Base-by-base conservation (phyloP, 495 filamentous ascomycete species). In the Trichoderma reesei region DNA sequence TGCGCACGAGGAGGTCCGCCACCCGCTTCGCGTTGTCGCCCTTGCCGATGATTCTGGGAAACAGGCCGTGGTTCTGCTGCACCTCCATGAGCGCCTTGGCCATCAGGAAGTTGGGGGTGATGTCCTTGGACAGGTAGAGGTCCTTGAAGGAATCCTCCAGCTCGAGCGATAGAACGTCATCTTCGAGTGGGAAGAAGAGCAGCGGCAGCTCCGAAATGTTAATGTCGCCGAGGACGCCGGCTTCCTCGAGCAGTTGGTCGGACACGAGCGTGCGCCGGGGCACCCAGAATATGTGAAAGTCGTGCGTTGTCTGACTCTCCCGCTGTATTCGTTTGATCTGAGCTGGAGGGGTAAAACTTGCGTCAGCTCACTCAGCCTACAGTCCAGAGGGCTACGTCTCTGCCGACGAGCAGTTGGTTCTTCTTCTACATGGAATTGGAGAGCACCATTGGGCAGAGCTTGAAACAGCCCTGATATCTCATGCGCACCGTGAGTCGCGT, bases 1-100 rank as follows among this genome's bases (percentile, higher is more conserved):
- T 97, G 39, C 92, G 89, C 41, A 89, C 76, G n/a, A 99, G 79
- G 13, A 97, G 81, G 69, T 97, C 92, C 61, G 91, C 90, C 0
- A 99, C 82, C 41, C 87, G 85, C 65, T 91, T 89, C 20, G 92
- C 92, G 76, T 96, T 87, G 71, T 98, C 92, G 20, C 95, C 95
- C 76, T 99, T 99, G 46, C 95, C 95, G 48, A 95, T 86, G 68
- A 99, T 95, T 8, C 92, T 85, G 41, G 95, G 94, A 69, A 98
- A 98, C 59, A 98, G 86, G 7, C 95, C 95, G 74, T 97, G 86
- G 65, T 86, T 86, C 71, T 91, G 87, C 73, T 99, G 95, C 63
- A 97, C 86, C 31, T 83, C 86, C 95, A 99, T 98, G 63, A 99
- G 79, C n/a, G 95, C 93, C 71, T 88, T 88, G 54, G 95, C 91